Base-by-base conservation (phyloP, 176 grass and related monocot genomes). In the Oryza meridionalis region DNA sequence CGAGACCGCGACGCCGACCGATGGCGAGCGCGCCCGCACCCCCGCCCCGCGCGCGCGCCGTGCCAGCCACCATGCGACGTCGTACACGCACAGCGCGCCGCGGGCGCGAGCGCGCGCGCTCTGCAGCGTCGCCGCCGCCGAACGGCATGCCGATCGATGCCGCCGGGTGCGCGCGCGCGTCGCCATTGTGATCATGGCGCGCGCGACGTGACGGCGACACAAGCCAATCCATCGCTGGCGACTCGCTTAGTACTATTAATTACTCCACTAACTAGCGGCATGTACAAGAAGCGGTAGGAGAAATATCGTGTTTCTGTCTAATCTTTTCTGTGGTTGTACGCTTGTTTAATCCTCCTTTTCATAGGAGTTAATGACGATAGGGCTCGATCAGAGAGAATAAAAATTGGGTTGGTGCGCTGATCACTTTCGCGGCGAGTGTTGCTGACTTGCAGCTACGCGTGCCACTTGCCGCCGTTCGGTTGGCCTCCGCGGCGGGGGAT, bases 381-480 rank as follows among this genome's bases (percentile, higher is more conserved):
- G 58, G 58, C 58, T 24, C 17, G 58, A 31, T 31, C 29, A 31
- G n/a, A 24, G 58, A 61, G 58, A 24, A 24, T 62, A 62, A n/a
- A 62, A 61, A 9, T 62, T 15, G 11, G 6, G 24, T n/a, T 12
- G 68, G 65, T 85, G 71, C 51, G 83, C 24, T 6, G 17, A 27
- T 65, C 64, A 16, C 45, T 88, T 67, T 46, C 25, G 14, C 40
- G 0, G 35, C 14, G 19, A 40, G 16, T 16, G 46, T 2, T 26
- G 76, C 61, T 49, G 55, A 58, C 19, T n/a, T 58, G 17, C 53
- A n/a, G 53, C 17, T n/a, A 21, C 4, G 4, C 46, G 12, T 22
- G 82, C 40, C 87, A 81, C 82, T 4, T 70, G 82, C 17, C 87
- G 71, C 21, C 13, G 22, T 5, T 1, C 15, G 53, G 72, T 85